Conservation (phyloP, 495 filamentous ascomycete species). For the Neurospora sp. region DNA sequence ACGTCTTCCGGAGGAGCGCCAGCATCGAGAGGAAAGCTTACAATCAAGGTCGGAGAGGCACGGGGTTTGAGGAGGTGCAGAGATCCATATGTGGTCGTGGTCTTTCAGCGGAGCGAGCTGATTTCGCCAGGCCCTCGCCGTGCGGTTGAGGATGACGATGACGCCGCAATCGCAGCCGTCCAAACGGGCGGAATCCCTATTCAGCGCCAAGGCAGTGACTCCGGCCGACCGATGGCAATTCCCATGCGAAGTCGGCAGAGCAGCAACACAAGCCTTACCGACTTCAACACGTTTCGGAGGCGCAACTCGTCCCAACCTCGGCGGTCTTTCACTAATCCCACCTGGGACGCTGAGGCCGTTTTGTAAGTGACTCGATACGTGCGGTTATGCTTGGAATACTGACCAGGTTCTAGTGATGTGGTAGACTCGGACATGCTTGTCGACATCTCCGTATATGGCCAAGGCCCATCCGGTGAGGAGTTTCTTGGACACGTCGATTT, state of each 20-base stretch:
- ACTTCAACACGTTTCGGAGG: constrained; percentile 58
- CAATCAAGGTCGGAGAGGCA: constrained; percentile 77
- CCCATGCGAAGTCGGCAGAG: constrained; percentile 93
- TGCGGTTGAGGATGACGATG: constrained; percentile 40
- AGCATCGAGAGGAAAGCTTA: constrained; percentile 78
- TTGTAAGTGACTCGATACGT: constrained; percentile 55
- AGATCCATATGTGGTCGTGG: constrained; percentile 91
- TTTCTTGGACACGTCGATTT: constrained; percentile 88
- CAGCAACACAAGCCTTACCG: constrained; percentile 75
- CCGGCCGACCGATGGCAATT: constrained; percentile 78
- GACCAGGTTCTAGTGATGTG: constrained; percentile 61
- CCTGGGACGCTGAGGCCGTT: constrained; percentile 89
- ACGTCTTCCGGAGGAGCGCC: constrained; percentile 44
- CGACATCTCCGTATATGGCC: constrained; percentile 90
- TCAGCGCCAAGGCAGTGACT: constrained; percentile 59
- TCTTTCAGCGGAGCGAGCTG: constrained; percentile 92
- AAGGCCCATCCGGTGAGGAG: constrained; percentile 65
- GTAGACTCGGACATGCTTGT: constrained; percentile 85
- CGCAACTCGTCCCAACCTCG: constrained; percentile 22
- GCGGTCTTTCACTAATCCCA: constrained; percentile 71
- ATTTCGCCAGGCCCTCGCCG: constrained; percentile 74
- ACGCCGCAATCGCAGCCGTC: constrained; percentile 29
- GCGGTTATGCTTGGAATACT: constrained; percentile 13
- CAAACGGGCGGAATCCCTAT: constrained; percentile 50
- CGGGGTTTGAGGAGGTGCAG: constrained; percentile 69